Evolutionary conservation across 257 asterid genomes (phyloP).

Genomic region (Capsicum baccatum): DNA sequence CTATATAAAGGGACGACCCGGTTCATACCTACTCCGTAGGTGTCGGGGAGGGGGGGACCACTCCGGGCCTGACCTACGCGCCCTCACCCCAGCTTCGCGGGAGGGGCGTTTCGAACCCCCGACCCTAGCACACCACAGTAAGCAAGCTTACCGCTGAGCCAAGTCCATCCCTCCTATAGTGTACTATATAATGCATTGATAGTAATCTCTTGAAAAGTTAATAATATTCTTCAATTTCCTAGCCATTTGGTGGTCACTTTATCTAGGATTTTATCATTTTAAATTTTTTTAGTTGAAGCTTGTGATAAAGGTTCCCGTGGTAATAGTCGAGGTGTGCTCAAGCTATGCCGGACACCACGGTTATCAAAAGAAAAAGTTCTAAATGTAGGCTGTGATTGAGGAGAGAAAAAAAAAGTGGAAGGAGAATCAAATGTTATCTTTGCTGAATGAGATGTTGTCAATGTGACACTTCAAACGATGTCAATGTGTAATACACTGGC

Average conservation of each 20-base stretch:
- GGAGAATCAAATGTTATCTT: slow-evolving; percentile 1
- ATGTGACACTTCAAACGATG: not conserved
- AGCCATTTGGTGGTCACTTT: not conserved
- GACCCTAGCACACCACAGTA: no score
- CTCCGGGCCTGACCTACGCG: no score
- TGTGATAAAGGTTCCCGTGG: not conserved
- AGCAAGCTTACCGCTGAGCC: no score
- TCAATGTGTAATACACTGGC: not conserved
- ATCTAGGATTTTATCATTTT: not conserved
- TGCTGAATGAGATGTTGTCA: not conserved
- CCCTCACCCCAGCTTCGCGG: no score
- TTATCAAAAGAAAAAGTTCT: not conserved
- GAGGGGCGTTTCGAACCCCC: no score
- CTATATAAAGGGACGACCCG: no score
- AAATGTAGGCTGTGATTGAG: slow-evolving; percentile 7
- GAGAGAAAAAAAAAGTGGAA: not conserved
- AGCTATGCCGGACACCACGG: not conserved
- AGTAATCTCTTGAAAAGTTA: not conserved
- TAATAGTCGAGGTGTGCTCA: not conserved
- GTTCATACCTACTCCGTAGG: no score
- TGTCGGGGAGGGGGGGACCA: no score
- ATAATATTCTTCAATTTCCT: not conserved
- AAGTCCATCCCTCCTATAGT: no score
- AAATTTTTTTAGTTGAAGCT: not conserved
- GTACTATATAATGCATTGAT: not conserved